Conservation (phyloP, 768 basidiomycete species). For the Boletus coccyginus region DNA sequence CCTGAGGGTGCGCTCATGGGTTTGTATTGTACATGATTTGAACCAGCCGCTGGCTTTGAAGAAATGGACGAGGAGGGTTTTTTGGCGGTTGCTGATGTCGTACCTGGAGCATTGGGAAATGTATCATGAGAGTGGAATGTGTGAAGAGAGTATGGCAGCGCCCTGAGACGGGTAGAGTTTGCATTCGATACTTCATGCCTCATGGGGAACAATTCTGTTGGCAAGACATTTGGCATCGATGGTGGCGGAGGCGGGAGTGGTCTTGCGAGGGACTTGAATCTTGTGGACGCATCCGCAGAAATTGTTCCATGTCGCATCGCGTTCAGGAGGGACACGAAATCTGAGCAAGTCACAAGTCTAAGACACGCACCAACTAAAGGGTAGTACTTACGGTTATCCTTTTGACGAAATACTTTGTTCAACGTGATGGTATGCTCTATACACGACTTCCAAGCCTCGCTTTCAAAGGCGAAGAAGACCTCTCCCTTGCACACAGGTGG, state of each 20-base stretch:
- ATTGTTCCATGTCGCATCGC: conserved; percentile 66
- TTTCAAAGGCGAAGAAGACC: conserved; percentile 66
- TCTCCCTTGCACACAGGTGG: conserved; percentile 48
- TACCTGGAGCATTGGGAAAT: conserved; percentile 15
- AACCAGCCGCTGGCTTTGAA: neutral
- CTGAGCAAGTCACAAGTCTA: conserved; percentile 30
- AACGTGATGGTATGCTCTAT: conserved; percentile 42
- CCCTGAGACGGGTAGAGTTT: conserved; percentile 52
- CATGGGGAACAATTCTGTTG: conserved; percentile 60
- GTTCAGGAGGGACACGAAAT: conserved; percentile 72
- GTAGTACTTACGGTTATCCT: conserved; percentile 52
- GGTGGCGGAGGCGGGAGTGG: conserved; percentile 22
- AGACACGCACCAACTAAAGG: neutral
- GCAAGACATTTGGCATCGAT: conserved; percentile 35
- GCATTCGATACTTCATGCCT: conserved; percentile 68
- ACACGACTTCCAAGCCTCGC: conserved; percentile 41
- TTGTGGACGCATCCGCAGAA: conserved; percentile 40
- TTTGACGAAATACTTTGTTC: conserved; percentile 69
- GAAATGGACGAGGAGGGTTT: conserved; percentile 3
- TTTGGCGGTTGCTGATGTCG: neutral
- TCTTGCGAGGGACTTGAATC: conserved; percentile 46
- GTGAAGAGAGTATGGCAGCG: conserved; percentile 41
- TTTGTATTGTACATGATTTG: conserved; percentile 32
- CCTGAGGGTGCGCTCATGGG: conserved; percentile 7
- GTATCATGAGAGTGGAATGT: conserved; percentile 55